Conservation (phyloP, 805 yeast species). For the Ogataea thermomethanolica region DNA sequence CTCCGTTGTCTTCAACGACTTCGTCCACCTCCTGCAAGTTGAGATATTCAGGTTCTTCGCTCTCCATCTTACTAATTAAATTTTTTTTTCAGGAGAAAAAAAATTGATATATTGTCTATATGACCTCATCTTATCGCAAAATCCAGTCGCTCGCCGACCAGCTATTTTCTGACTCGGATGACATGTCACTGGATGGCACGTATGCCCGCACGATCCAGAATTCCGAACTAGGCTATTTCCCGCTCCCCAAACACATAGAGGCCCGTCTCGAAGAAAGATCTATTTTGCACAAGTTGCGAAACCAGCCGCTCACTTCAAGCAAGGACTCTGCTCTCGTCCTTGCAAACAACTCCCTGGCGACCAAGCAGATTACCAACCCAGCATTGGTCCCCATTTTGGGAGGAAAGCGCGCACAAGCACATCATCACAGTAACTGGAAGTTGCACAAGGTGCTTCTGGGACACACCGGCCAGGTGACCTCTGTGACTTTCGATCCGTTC, state of each 20-base stretch:
- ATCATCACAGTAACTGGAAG: conserved; percentile 66
- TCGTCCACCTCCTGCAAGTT: conserved; percentile 32
- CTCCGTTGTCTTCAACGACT: conserved; percentile 31
- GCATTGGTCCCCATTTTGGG: conserved; percentile 24
- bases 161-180: conserved; percentile 1
- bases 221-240: conserved; percentile 1
- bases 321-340: conserved; percentile 10
- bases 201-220: conserved; percentile 1
- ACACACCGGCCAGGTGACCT: conserved; percentile 89
- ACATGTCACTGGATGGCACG: neutral
- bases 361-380: conserved; percentile 16
- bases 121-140: conserved; percentile 4
- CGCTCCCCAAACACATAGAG: conserved; percentile 5
- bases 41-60: conserved; percentile 28
- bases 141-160: conserved; percentile 1
- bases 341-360: conserved; percentile 9
- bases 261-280: conserved; percentile 5
- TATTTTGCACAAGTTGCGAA: conserved; percentile 5
- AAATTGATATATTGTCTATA: conserved; percentile 2
- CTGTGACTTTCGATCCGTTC: conserved; percentile 79
- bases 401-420: conserved; percentile 19
- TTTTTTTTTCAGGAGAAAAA: neutral
- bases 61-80: conserved; percentile 6
- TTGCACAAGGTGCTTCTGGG: conserved; percentile 75
- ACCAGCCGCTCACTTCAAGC: neutral